Percentiles rank a stretch among this genome's conserved stretches.
Conservation (phyloP, 2,329 filamentous ascomycete species). For the Penicillium sp. region DNA sequence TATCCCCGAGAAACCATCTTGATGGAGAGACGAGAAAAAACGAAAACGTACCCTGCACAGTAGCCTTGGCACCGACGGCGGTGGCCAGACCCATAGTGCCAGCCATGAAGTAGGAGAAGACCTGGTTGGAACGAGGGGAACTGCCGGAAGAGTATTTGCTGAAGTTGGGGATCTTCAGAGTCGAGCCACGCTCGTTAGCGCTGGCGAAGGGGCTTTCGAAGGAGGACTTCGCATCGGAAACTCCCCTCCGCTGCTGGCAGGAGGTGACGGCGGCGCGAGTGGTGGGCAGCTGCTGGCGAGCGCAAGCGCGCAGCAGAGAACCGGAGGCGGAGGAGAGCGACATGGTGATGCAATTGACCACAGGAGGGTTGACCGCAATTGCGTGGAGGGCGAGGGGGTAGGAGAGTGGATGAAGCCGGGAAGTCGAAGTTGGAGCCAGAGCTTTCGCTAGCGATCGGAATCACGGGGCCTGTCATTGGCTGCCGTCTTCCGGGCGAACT, state of each 20-base stretch:
- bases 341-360: constrained; percentile 32
- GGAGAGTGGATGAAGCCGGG: constrained; percentile 33
- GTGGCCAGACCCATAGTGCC: constrained; percentile 87
- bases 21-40: neutral
- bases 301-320: constrained; percentile 58
- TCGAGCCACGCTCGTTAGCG: constrained; percentile 42
- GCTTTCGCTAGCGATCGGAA: constrained; percentile 41
- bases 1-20: neutral
- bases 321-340: constrained; percentile 61
- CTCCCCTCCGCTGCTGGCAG: constrained; percentile 40
- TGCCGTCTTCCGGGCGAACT: constrained; percentile 14
- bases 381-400: constrained; percentile 26
- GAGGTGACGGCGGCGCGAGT: constrained; percentile 39
- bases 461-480: constrained; percentile 40
- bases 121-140: constrained; percentile 66
- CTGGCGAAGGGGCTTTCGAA: constrained; percentile 54
- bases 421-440: constrained; percentile 40
- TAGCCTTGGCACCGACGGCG: constrained; percentile 93
- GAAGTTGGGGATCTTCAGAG: constrained; percentile 79
- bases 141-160: constrained; percentile 73
- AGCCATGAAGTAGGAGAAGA: constrained; percentile 98
- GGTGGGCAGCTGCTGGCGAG: constrained; percentile 44
- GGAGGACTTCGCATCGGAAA: constrained; percentile 38
- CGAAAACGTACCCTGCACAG: constrained; percentile 77
- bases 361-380: constrained; percentile 34